phyloP scores from a whole-genome alignment of 805 yeast species.

The Saturnispora diversa region DNA sequence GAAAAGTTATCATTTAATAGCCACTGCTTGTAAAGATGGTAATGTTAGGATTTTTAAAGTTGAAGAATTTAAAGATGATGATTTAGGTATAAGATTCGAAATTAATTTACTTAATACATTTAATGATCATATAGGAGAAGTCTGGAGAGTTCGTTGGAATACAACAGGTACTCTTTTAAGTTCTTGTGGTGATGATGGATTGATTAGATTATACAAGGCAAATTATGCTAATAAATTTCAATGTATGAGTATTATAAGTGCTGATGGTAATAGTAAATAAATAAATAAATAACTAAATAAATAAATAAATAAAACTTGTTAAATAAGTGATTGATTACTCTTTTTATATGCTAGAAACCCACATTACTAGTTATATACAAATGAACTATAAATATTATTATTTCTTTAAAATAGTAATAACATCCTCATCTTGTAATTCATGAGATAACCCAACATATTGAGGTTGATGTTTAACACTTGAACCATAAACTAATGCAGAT shows the following conservation, averaged over 20 bases:
- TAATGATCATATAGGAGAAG: constrained; percentile 40
- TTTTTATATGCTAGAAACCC: constrained; percentile 18
- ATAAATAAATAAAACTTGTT: neutral
- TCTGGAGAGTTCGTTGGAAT: constrained; percentile 96
- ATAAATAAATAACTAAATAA: constrained; percentile 4
- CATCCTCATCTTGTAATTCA: constrained; percentile 88
- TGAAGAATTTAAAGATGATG: constrained; percentile 32
- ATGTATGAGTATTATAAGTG: constrained; percentile 79
- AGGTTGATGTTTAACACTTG: constrained; percentile 95
- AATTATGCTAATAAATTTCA: constrained; percentile 79
- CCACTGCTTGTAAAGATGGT: constrained; percentile 96
- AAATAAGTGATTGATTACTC: too few species aligned
- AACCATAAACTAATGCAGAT: constrained; percentile 87
- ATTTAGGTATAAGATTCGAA: constrained; percentile 16
- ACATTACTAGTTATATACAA: constrained; percentile 15
- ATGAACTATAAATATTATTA: constrained; percentile 5
- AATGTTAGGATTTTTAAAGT: constrained; percentile 77
- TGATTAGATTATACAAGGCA: constrained; percentile 85
- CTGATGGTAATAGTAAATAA: too few species aligned
- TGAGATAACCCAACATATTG: constrained; percentile 90
- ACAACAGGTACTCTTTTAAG: constrained; percentile 86
- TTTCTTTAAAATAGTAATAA: constrained; percentile 86
- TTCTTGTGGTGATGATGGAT: constrained; percentile 94
- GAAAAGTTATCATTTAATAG: constrained; percentile 74
- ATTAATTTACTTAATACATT: constrained; percentile 24